Conservation (phyloP, 169 alveolate genomes). For the Plasmodium billcollinsi region DNA sequence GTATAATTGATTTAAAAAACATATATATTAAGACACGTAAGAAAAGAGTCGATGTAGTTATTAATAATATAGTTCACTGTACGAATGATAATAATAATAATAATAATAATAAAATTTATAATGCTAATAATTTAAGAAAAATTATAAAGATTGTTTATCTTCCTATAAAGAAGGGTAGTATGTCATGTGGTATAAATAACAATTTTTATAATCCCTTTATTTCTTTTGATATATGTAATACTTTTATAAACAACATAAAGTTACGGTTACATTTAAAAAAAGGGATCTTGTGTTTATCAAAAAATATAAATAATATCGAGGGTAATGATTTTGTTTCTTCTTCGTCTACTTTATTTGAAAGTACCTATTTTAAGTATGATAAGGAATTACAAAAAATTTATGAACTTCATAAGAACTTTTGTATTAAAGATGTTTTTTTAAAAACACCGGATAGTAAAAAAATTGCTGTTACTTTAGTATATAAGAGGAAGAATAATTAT, state of each 20-base stretch:
- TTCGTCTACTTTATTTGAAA: neutral
- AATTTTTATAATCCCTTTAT: constrained; percentile 12
- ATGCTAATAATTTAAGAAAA: neutral
- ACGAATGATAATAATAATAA: neutral
- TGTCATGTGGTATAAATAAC: constrained; percentile 28
- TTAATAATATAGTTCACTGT: neutral
- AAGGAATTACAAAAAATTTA: constrained; percentile 14
- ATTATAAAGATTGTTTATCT: constrained; percentile 15
- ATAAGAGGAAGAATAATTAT: constrained; percentile 11
- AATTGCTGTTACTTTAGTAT: constrained; percentile 38
- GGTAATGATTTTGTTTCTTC: neutral
- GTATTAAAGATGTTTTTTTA: constrained; percentile 43
- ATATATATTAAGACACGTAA: neutral
- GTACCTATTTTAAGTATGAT: constrained; percentile 13
- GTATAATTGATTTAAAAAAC: constrained; percentile 10
- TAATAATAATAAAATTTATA: neutral
- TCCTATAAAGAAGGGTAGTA: constrained; percentile 36
- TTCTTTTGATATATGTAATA: constrained; percentile 23
- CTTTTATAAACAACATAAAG: constrained; percentile 27
- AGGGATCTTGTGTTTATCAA: constrained; percentile 11
- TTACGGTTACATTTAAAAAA: constrained; percentile 20
- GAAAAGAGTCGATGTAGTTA: neutral
- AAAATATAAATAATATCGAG: constrained; percentile 12
- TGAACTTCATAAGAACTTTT: constrained; percentile 15
- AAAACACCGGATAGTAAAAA: neutral